A percentile compares a stretch with the other conserved stretches of the same genome.
These are phyloP conservation scores for Anthracocystis walkeri DNA, from an alignment of 1,284 basidiomycete genomes.

Conservation along the genomic window DNA sequence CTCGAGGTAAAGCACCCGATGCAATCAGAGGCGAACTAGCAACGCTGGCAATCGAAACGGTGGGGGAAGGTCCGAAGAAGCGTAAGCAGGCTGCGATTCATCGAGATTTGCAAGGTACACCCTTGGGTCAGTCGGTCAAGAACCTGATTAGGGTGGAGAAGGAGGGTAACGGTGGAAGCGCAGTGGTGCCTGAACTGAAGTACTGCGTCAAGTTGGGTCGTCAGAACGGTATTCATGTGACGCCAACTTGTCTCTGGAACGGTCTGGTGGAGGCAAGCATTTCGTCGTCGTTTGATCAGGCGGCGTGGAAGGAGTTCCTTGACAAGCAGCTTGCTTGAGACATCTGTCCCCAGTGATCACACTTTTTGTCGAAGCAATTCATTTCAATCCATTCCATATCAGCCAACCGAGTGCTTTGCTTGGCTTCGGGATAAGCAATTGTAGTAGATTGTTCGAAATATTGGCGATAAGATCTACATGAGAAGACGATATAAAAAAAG, in stretches of 20 bases:
- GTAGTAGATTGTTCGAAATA: slow-evolving; percentile 4
- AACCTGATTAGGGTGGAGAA: slow-evolving; percentile 77
- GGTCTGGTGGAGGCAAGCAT: slow-evolving; percentile 83
- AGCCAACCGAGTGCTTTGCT: too few species aligned
- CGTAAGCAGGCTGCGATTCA: slow-evolving; percentile 64
- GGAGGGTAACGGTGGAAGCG: slow-evolving; percentile 79
- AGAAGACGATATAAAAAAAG: neutral
- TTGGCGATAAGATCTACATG: slow-evolving; percentile 5
- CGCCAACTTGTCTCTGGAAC: slow-evolving; percentile 77
- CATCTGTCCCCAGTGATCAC: too few species aligned
- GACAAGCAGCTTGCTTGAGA: slow-evolving; percentile 74
- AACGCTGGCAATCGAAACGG: slow-evolving; percentile 72
- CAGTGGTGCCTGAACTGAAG: slow-evolving; percentile 84
- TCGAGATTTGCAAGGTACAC: slow-evolving; percentile 71
- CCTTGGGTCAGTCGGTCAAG: slow-evolving; percentile 72
- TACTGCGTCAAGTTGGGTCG: slow-evolving; percentile 85
- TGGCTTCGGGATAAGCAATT: neutral
- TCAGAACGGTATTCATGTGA: slow-evolving; percentile 92
- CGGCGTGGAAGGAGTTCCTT: slow-evolving; percentile 88
- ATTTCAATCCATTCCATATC: too few species aligned
- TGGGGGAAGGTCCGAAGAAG: slow-evolving; percentile 71
- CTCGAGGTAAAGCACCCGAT: slow-evolving; percentile 77
- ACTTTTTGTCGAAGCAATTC: too few species aligned
- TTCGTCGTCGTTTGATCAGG: slow-evolving; percentile 83
- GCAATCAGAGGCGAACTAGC: slow-evolving; percentile 83